Evolutionary conservation across 179 eudicot species (phyloP), one percentile per base, ranked within the genome.

Genomic region (Vitellaria paradoxa): DNA sequence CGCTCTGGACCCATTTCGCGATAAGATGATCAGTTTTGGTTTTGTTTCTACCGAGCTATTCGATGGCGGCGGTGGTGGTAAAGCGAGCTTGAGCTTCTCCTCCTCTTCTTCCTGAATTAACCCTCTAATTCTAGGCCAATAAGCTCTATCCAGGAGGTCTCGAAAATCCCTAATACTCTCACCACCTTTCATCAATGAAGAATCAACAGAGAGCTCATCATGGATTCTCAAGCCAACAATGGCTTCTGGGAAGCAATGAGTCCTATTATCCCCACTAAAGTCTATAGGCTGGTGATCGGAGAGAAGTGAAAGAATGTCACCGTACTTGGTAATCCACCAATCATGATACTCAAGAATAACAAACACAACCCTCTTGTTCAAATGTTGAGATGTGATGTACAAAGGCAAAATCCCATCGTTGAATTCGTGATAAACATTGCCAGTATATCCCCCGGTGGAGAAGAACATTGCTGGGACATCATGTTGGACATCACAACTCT

Each of bases 381-480:
- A 88, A 13, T 79, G 85, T 59, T 85, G 94, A 21, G 97, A 89
- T 45, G 98, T 91, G 26, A 95, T 95, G 84, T 86, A 95, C 55
- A 95, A 78, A 47, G 99, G 99, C 80, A 93, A 45, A 30, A 95
- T 84, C 8, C 99, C 99, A 47, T 93, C 99, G 18, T 93, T 95
- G 82, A 95, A 93, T 64, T 93, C 99, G 53, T 95, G 99, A 82
- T 95, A 95, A 24, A 90, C 87, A 24, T 95, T 95, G 46, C 98
- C 98, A 3, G 98, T 93, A 70, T 93, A 95, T 4, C 99, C 99
- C 37, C 95, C 95, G 0, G 98, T 91, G 6, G 99, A 95, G 88
- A 95, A 95, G 87, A 95, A 89, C 70, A 95, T 84, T 8, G 97
- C 97, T 6, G 97, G 99, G 37, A 90, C 95, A 17, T 91, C 82